Base-by-base conservation (phyloP, 805 yeast genomes). In the Jamesozyma rosinii region DNA sequence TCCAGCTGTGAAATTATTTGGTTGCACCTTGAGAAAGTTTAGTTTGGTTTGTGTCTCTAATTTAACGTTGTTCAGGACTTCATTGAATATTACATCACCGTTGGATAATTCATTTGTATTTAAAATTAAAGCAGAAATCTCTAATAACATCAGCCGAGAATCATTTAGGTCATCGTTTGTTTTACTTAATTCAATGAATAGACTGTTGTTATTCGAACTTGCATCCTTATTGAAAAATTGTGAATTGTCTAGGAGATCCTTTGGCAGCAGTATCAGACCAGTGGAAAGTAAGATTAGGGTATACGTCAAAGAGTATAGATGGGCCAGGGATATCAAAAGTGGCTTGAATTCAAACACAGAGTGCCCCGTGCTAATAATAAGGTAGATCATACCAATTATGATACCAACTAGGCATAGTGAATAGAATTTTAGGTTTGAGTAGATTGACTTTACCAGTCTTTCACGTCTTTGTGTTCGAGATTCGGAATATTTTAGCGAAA, bases 81-180 rank as follows among this genome's bases (percentile, higher is more conserved):
- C 54, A 41, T 51, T 51, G 33, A 59, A 52, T 2, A 45, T 43
- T 3, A 53, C 44, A 35, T 56, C 59, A 17, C 56, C 60, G 35
- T 49, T 51, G 6, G 33, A 37, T 1, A 46, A 27, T 27, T 49
- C 55, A 2, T 49, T 41, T 3, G 58, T 41, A 11, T 50, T 46
- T 35, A 59, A 44, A 1, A 61, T 57, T 21, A 42, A 46, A 17
- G 46, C 49, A 1, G 63, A 55, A 40, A 46, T 50, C 20, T 61
- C 65, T 9, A 55, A 39, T 46, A 58, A 40, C 21, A 51, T 51
- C 35, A 61, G 38, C 44, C 53, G 55, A 2, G 57, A 43, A 32
- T 59, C 66, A 38, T 59, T 60, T 36, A 58, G 31, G 37, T 60
- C 64, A 26, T 61, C 66, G 35, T 59, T 61, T 3, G 51, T 49